These are phyloP conservation scores for Onygenales sp. DNA, from an alignment of 2,329 filamentous ascomycete species.

Conservation along the genomic window DNA sequence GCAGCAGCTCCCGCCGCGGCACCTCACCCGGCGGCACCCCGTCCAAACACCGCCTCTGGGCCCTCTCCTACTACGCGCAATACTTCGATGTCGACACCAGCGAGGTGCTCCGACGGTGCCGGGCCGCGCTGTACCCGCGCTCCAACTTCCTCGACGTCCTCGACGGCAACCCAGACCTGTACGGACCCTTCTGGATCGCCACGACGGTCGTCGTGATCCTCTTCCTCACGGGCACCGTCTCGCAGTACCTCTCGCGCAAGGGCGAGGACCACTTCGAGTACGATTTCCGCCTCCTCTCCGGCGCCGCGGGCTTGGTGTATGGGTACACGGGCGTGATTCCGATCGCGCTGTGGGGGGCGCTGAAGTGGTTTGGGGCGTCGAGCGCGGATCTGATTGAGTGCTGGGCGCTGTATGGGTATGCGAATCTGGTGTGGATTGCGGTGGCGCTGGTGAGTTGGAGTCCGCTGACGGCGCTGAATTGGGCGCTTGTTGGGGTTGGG, in stretches of 20 bases:
- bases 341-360: slow-evolving; percentile 70
- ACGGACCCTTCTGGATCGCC: slow-evolving; percentile 97
- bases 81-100: slow-evolving; percentile 98
- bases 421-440: slow-evolving; percentile 93
- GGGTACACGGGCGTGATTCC: slow-evolving; percentile 89
- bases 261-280: slow-evolving; percentile 69
- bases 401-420: slow-evolving; percentile 91
- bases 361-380: slow-evolving; percentile 90
- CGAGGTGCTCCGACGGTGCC: slow-evolving; percentile 78
- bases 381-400: slow-evolving; percentile 89
- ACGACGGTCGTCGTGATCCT: slow-evolving; percentile 94
- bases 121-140: slow-evolving; percentile 78
- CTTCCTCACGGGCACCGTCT: slow-evolving; percentile 91
- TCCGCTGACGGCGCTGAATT: slow-evolving; percentile 77
- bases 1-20: slow-evolving; percentile 31
- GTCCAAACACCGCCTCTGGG: slow-evolving; percentile 85
- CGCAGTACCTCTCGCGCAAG: slow-evolving; percentile 68
- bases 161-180: slow-evolving; percentile 92
- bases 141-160: slow-evolving; percentile 95
- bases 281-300: slow-evolving; percentile 81
- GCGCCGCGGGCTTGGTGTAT: slow-evolving; percentile 85
- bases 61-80: slow-evolving; percentile 85
- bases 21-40: slow-evolving; percentile 31
- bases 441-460: slow-evolving; percentile 90
- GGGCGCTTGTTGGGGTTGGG: slow-evolving; percentile 80